These are phyloP conservation scores for Aspergillus sp. DNA, from an alignment of 2,329 filamentous ascomycete species.

Conservation along the genomic window DNA sequence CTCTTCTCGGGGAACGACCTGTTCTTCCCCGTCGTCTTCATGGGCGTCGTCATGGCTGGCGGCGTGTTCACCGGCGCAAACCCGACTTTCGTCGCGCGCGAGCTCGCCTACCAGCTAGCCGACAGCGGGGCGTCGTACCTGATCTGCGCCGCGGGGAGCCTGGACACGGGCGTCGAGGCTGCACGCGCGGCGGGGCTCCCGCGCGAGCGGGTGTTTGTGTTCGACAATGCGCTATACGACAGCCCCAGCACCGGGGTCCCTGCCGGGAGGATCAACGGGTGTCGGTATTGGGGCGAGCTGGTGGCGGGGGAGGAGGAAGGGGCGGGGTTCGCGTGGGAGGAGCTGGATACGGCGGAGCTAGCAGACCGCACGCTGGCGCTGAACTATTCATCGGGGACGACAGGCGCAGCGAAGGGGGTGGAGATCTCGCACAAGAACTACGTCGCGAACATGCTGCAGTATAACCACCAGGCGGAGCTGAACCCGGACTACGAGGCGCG, in stretches of 20 bases:
- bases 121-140: constrained; percentile 62
- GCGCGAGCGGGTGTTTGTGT: constrained; percentile 51
- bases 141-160: constrained; percentile 47
- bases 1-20: constrained; percentile 65
- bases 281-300: constrained; percentile 56
- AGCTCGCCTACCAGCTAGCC: constrained; percentile 65
- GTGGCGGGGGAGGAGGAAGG: constrained; percentile 46
- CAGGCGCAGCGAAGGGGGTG: constrained; percentile 75
- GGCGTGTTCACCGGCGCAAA: constrained; percentile 71
- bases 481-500: constrained; percentile 42
- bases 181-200: constrained; percentile 50
- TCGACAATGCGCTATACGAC: constrained; percentile 50
- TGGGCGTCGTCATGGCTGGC: constrained; percentile 68
- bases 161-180: constrained; percentile 58
- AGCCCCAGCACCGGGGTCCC: constrained; percentile 25
- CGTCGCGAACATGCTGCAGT: constrained; percentile 59
- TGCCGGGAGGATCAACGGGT: no score
- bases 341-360: constrained; percentile 32
- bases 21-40: constrained; percentile 60
- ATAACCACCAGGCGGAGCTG: constrained; percentile 40
- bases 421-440: constrained; percentile 71
- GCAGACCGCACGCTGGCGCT: constrained; percentile 45
- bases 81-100: constrained; percentile 57
- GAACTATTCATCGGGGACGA: constrained; percentile 68
- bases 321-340: constrained; percentile 52